These are phyloP conservation scores for Coemansia sp. DNA, from an alignment of 192 early-diverging fungal genomes.

Conservation along the genomic window DNA sequence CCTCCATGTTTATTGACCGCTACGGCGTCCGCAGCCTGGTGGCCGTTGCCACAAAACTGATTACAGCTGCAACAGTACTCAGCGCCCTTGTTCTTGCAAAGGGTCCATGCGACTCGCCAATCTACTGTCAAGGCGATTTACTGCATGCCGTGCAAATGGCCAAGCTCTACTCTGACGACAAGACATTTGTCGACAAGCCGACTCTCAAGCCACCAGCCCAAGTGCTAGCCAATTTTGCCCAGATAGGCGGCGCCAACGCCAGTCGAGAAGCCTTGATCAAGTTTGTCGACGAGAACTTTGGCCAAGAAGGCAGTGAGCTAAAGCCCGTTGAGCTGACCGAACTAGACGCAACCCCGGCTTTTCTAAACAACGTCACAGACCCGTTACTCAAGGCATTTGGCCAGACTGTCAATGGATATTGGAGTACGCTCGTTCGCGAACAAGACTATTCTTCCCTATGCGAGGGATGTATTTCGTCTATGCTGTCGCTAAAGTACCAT, in stretches of 20 bases:
- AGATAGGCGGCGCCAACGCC: constrained; percentile 48
- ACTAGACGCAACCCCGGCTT: constrained; percentile 40
- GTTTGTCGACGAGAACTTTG: constrained; percentile 66
- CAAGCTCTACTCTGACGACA: constrained; percentile 64
- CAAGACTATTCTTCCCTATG: constrained; percentile 59
- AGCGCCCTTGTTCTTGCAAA: neutral
- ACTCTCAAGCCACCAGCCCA: constrained; percentile 60
- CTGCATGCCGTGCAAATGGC: constrained; percentile 67
- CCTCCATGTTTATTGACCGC: neutral
- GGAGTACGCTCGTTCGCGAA: constrained; percentile 62
- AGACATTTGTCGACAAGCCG: constrained; percentile 76
- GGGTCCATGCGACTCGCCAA: constrained; percentile 61
- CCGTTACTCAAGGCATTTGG: constrained; percentile 57
- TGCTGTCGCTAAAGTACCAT: constrained; percentile 59
- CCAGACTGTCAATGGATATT: constrained; percentile 56
- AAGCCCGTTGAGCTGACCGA: constrained; percentile 41
- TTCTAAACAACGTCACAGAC: constrained; percentile 56
- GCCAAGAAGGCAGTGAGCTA: constrained; percentile 58
- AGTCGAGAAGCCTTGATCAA: constrained; percentile 30
- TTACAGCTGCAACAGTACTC: neutral
- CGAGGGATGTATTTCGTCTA: constrained; percentile 60
- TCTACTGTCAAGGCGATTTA: constrained; percentile 71
- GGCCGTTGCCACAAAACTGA: neutral
- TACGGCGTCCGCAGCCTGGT: neutral
- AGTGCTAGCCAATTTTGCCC: constrained; percentile 58